phyloP scores from a whole-genome alignment of 495 filamentous ascomycete genomes.

The Neurospora sp. region DNA sequence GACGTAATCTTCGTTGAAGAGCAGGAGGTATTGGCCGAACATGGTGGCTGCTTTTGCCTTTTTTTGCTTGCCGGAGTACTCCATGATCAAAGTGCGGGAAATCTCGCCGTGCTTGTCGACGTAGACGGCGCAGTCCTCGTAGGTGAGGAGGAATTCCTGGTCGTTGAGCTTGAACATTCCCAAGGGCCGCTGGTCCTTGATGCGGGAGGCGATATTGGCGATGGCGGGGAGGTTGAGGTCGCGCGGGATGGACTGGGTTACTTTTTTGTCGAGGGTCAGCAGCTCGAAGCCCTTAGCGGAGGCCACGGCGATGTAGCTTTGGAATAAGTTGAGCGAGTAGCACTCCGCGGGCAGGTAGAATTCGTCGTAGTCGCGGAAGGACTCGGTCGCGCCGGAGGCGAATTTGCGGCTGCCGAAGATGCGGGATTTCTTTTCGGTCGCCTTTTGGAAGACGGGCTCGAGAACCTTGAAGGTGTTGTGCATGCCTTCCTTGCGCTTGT shows the following conservation, averaged over 20 bases:
- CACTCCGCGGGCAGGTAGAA: conserved; percentile 98
- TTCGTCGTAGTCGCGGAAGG: conserved; percentile 95
- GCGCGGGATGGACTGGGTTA: conserved; percentile 72
- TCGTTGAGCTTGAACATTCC: conserved; percentile 96
- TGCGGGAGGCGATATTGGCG: conserved; percentile 67
- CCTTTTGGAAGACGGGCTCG: conserved; percentile 87
- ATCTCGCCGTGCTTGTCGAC: conserved; percentile 98
- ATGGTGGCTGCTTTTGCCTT: conserved; percentile 64
- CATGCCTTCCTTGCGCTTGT: conserved; percentile 89
- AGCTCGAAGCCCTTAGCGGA: conserved; percentile 93
- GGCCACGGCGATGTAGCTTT: conserved; percentile 80
- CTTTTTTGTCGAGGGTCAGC: conserved; percentile 92
- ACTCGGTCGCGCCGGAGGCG: conserved; percentile 66
- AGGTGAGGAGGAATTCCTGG: conserved; percentile 85
- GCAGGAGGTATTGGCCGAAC: conserved; percentile 69
- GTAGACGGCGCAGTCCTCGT: conserved; percentile 92
- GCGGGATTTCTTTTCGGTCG: conserved; percentile 62
- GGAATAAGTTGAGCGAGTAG: conserved; percentile 91
- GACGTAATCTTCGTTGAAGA: conserved; percentile 84
- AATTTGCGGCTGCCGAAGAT: conserved; percentile 47
- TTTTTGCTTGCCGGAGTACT: conserved; percentile 86
- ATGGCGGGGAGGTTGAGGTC: conserved; percentile 69
- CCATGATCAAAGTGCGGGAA: conserved; percentile 84
- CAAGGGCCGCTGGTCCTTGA: conserved; percentile 71
- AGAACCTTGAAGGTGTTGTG: conserved; percentile 93